Conservation (phyloP, 768 basidiomycete species). For the Boletus tylopilopsis region DNA sequence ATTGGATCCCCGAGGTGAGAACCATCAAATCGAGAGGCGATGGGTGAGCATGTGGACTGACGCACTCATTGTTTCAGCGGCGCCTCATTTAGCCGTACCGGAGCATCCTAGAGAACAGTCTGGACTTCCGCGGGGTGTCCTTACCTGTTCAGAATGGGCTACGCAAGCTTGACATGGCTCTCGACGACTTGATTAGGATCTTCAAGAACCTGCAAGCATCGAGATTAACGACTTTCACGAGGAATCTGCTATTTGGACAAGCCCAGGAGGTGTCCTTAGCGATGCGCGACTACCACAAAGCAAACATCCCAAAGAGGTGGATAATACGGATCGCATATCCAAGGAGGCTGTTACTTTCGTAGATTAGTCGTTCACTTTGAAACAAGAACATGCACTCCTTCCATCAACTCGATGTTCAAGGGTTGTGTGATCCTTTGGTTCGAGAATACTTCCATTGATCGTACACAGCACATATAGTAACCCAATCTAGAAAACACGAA, state of each 20-base stretch:
- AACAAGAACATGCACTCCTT: neutral
- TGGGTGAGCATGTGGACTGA: neutral
- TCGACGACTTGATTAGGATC: constrained; percentile 40
- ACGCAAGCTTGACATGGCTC: constrained; percentile 39
- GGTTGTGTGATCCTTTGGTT: neutral
- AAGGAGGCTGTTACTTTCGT: constrained; percentile 27
- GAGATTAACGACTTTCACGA: constrained; percentile 31
- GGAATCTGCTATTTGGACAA: constrained; percentile 35
- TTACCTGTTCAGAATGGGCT: constrained; percentile 42
- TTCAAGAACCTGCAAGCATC: constrained; percentile 42
- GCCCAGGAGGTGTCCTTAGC: constrained; percentile 38
- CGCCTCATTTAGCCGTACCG: constrained; percentile 18
- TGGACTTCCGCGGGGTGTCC: constrained; percentile 41
- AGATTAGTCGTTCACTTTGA: constrained; percentile 11
- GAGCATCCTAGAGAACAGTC: constrained; percentile 17
- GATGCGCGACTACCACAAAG: constrained; percentile 16
- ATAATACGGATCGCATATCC: neutral
- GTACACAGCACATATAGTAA: constrained; percentile 6
- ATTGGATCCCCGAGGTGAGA: constrained; percentile 39
- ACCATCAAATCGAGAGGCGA: neutral
- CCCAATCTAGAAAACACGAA: constrained; percentile 5
- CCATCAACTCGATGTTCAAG: too few species aligned
- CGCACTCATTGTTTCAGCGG: constrained; percentile 14
- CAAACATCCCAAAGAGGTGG: neutral
- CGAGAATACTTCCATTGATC: constrained; percentile 2